phyloP scores from a whole-genome alignment of 176 grass and related monocot species.

The Microstegium vimineum region DNA sequence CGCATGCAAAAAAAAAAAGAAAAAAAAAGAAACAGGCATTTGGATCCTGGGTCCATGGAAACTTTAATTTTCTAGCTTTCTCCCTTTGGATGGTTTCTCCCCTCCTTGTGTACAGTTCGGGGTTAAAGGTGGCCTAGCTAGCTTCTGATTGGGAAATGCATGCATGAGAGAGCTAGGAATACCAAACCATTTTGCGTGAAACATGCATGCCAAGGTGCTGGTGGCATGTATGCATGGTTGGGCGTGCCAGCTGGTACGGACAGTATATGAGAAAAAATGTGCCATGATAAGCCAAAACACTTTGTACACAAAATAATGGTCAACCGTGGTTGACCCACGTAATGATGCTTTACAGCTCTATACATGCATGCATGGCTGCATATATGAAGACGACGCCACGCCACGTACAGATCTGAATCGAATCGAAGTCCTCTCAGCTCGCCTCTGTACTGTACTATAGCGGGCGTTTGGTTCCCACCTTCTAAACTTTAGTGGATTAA shows the following conservation, averaged over 20 bases:
- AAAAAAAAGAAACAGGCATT: not conserved
- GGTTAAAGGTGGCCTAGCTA: not conserved
- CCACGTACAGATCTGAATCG: no score
- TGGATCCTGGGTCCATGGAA: not conserved
- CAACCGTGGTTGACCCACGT: no score
- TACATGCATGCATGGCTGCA: no score
- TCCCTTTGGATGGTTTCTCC: not conserved
- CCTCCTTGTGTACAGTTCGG: not conserved
- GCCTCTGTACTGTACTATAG: no score
- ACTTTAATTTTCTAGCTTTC: not conserved
- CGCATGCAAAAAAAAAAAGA: not conserved
- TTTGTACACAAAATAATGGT: no score
- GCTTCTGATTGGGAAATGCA: not conserved
- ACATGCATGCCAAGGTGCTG: constrained; percentile 21
- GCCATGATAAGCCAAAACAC: no score
- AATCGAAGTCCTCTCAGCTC: no score
- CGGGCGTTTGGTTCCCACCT: no score
- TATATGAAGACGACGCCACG: no score
- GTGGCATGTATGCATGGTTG: not conserved
- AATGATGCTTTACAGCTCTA: no score
- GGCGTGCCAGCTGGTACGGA: not conserved
- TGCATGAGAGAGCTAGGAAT: not conserved
- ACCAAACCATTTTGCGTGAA: not conserved
- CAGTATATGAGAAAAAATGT: no score
- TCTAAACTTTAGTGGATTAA: no score